A percentile compares a stretch with the other conserved stretches of the same genome.
phyloP scores from a whole-genome alignment of 495 filamentous ascomycete genomes.

The Penicillium arizonense region DNA sequence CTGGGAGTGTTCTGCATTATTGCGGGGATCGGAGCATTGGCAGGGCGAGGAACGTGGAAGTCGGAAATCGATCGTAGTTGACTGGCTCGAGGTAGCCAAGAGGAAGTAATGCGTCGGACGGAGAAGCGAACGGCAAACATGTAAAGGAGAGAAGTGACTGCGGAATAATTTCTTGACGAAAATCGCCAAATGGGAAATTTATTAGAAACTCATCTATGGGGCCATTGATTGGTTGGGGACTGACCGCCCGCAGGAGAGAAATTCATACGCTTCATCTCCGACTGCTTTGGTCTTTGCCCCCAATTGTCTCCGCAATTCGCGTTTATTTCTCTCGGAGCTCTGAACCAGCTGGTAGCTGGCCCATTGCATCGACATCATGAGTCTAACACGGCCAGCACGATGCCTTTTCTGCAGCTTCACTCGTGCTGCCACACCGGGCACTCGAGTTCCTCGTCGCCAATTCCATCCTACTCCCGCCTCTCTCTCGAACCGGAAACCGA shows the following conservation, averaged over 20 bases:
- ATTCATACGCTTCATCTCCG: slow-evolving; percentile 27
- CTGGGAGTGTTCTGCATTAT: slow-evolving; percentile 32
- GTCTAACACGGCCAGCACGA: slow-evolving; percentile 54
- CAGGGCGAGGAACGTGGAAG: slow-evolving; percentile 7
- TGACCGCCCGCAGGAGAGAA: slow-evolving; percentile 34
- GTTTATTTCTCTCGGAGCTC: slow-evolving; percentile 17
- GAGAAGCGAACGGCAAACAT: slow-evolving; percentile 24
- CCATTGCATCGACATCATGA: slow-evolving; percentile 46
- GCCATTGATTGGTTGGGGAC: slow-evolving; percentile 19
- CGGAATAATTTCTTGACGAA: slow-evolving; percentile 6
- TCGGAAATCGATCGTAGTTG: slow-evolving; percentile 5
- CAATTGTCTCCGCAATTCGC: slow-evolving; percentile 15
- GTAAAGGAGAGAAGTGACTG: slow-evolving; percentile 8
- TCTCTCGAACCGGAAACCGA: slow-evolving; percentile 36
- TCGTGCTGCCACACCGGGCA: slow-evolving; percentile 34
- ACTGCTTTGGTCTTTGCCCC: slow-evolving; percentile 21
- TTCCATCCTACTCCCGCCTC: slow-evolving; percentile 49
- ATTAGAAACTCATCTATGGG: slow-evolving; percentile 28
- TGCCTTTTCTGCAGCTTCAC: slow-evolving; percentile 56
- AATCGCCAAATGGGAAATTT: slow-evolving; percentile 27
- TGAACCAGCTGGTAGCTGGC: slow-evolving; percentile 26
- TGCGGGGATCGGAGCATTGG: slow-evolving; percentile 20
- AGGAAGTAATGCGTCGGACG: slow-evolving; percentile 11
- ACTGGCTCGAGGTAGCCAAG: not conserved
- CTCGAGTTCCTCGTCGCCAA: slow-evolving; percentile 47